Base-by-base conservation (phyloP, 1,284 basidiomycete genomes). In the Vanrija pseudolonga region DNA sequence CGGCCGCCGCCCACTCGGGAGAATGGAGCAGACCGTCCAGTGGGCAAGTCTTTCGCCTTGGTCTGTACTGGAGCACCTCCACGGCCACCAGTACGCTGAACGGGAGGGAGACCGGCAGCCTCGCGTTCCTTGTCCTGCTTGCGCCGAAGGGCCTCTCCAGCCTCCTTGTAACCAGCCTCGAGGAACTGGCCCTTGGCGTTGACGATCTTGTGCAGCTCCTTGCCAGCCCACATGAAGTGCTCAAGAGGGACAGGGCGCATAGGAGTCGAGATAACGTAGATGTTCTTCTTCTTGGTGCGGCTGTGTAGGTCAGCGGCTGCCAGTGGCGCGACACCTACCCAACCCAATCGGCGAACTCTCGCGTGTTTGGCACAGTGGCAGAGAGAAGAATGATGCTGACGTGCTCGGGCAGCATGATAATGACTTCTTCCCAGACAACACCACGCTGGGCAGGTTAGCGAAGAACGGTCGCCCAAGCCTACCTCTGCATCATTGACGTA, bases 401-500 rank as follows among this genome's bases (percentile, higher is more conserved):
- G 76, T 97, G 93, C 62, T 97, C 93, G 1, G 93, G 93, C 12
- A 97, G 79, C 91, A 97, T 95, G 74, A 99, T 99, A 63, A 99
- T 99, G 32, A 98, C 96, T 77, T 99, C 96, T 76, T 99, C 96
- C 60, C 96, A 99, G 15, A 99, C 96, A 11, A 99, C 96, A 49
- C 96, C 96, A 69, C 96, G 83, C 92, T 96, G 66, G n/a, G 12
- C 5, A 23, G 8, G 47, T 64, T 51, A 66, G 52, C 14, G 17
- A 8, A 14, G 32, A 41, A 4, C 4, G 8, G 1, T 26, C 6
- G 7, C 26, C 26, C 6, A 20, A 63, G n/a, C 80, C 61, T 59
- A 93, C 92, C 85, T 99, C 96, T 17, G 92, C 90, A 74, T 99
- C 96, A 72, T 98, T 99, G 55, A 99, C 94, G 74, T 99, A 99